A percentile compares a stretch with the other conserved stretches of the same genome.
Conservation (phyloP, 345 rosid genomes). For the Lenwebbia sp. region DNA sequence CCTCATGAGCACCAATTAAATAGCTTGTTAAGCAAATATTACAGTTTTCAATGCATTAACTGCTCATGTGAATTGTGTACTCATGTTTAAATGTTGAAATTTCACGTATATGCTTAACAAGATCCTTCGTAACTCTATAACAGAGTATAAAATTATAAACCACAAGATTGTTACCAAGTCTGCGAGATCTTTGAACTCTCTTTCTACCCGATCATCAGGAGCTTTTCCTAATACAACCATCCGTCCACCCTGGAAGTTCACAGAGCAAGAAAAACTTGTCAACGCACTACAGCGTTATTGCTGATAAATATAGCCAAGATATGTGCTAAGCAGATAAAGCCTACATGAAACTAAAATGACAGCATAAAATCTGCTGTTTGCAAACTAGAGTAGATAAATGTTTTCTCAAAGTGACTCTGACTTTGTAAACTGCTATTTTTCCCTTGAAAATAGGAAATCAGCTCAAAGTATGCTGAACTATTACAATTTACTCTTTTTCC, state of each 20-base stretch:
- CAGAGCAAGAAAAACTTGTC: background rate
- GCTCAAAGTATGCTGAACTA: background rate
- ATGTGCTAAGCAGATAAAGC: background rate
- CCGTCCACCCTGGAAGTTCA: conserved; percentile 39
- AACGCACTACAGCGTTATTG: background rate
- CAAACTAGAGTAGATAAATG: background rate
- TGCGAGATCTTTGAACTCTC: conserved; percentile 36
- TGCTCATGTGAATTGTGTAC: background rate
- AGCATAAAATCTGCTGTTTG: background rate
- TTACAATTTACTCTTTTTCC: background rate
- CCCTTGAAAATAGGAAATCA: background rate
- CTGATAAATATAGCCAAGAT: background rate
- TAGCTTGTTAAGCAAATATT: background rate
- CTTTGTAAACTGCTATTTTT: background rate
- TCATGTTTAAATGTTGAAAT: background rate
- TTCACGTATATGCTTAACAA: background rate
- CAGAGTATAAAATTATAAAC: background rate
- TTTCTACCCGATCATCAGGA: conserved; percentile 30
- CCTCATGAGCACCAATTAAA: background rate
- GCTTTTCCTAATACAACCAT: conserved; percentile 47
- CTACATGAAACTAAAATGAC: background rate
- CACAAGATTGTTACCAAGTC: conserved; percentile 20
- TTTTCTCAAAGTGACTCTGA: background rate
- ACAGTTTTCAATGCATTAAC: background rate
- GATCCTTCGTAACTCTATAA: background rate